Base-by-base conservation (phyloP, 441 rosid genomes). In the Manihot esculenta region DNA sequence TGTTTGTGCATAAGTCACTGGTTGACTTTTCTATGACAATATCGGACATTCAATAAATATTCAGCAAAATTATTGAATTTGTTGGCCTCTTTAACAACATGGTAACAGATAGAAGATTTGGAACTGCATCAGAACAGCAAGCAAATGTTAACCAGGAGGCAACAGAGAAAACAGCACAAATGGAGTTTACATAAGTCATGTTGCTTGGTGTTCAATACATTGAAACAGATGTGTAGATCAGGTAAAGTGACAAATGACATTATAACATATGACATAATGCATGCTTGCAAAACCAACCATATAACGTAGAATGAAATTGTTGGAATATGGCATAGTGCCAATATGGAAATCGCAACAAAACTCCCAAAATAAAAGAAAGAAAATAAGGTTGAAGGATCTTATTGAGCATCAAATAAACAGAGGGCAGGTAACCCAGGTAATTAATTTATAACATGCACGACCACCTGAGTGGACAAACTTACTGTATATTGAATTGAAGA, bases 401-500 rank as follows among this genome's bases (percentile, higher is more conserved):
- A 21, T 11, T 42, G 41, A 63, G 64, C 47, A n/a, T 30, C 41
- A 20, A 55, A 13, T 27, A 3, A 59, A 75, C 21, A 30, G 5
- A 44, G 20, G 35, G 24, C 17, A 2, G 26, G 50, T 14, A 58
- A 41, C 15, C 45, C 15, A 47, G 26, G 41, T 26, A 51, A 64
- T 35, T 20, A 44, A 60, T 38, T 7, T 38, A 38, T 38, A 38
- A 61, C 57, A 44, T 57, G 24, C 24, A 18, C 66, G 63, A 60
- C 49, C 24, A 56, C 49, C 61, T 58, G 65, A 55, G 55, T 21
- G 20, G 65, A 51, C 44, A 14, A 53, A 71, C 70, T 72, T 58
- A 68, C 21, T 33, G 41, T 75, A 74, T 67, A 33, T 71, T 18
- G 57, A 74, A 53, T 10, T 41, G 55, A 70, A 67, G 20, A 58